Conservation (phyloP, 2,329 filamentous ascomycete genomes). For the Colletotrichum ledebouriae region DNA sequence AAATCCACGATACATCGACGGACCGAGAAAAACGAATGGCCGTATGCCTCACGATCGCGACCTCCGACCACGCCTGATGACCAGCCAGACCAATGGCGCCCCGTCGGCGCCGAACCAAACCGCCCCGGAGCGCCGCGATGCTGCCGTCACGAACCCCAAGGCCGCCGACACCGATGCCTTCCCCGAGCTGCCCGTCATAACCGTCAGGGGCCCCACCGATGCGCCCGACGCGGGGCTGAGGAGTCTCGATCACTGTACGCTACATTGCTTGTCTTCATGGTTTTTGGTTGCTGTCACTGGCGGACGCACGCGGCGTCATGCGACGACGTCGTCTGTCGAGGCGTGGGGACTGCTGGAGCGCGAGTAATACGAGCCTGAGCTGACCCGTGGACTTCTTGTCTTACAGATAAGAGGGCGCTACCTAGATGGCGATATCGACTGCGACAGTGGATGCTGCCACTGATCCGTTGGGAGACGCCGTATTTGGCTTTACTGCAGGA, state of each 20-base stretch:
- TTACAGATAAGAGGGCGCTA: constrained; percentile 82
- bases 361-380: constrained; percentile 28
- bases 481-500: constrained; percentile 91
- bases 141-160: constrained; percentile 14
- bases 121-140: constrained; percentile 37
- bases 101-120: constrained; percentile 37
- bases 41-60: constrained; percentile 38
- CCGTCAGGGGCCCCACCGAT: constrained; percentile 34
- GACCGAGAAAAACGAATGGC: constrained; percentile 35
- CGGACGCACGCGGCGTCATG: constrained; percentile 21
- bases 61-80: constrained; percentile 47
- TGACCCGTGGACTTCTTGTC: constrained; percentile 19
- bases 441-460: constrained; percentile 84
- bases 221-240: constrained; percentile 79
- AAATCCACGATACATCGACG: constrained; percentile 12
- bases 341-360: constrained; percentile 15
- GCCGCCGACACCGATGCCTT: constrained; percentile 15
- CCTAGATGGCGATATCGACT: constrained; percentile 90
- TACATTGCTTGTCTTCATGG: constrained; percentile 4
- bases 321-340: constrained; percentile 22
- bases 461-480: constrained; percentile 95
- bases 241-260: constrained; percentile 82
- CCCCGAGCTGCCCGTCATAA: constrained; percentile 29
- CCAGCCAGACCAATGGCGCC: constrained; percentile 51
- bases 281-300: constrained; percentile 12